Percentiles rank a stretch among this genome's conserved stretches.
phyloP scores from a whole-genome alignment of 805 yeast genomes.

The Kodamaea sagamina region DNA sequence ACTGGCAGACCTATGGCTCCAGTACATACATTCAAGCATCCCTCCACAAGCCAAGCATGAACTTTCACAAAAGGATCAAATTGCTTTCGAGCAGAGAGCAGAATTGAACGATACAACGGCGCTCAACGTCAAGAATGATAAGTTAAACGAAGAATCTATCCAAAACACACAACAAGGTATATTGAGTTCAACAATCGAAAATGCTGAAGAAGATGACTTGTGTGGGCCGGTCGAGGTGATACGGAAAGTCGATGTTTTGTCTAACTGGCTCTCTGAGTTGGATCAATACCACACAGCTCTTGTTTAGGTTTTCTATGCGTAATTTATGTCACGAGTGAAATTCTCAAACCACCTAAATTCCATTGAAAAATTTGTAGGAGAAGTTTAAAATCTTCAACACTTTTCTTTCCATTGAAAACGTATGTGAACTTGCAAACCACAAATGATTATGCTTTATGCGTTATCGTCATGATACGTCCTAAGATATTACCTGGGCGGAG shows the following conservation, averaged over 20 bases:
- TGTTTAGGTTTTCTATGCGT: background rate
- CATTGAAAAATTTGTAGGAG: background rate
- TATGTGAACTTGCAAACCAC: slow-evolving; percentile 12
- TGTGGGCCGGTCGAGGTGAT: slow-evolving; percentile 6
- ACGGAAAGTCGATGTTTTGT: slow-evolving; percentile 9
- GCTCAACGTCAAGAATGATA: slow-evolving; percentile 3
- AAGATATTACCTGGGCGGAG: slow-evolving; percentile 38
- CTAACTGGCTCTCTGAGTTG: slow-evolving; percentile 9
- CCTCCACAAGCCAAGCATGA: slow-evolving; percentile 30
- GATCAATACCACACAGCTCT: slow-evolving; percentile 2
- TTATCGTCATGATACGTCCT: slow-evolving; percentile 49
- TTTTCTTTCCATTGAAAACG: slow-evolving; percentile 1
- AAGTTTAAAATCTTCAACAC: background rate
- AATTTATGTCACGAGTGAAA: no score
- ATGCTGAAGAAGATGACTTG: slow-evolving; percentile 7
- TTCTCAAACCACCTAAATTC: no score
- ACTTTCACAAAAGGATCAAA: slow-evolving; percentile 39
- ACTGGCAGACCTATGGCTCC: slow-evolving; percentile 21
- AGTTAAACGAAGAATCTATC: slow-evolving; percentile 9
- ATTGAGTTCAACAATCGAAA: slow-evolving; percentile 16
- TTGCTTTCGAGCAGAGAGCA: slow-evolving; percentile 34
- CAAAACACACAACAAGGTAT: slow-evolving; percentile 16
- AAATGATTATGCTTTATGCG: slow-evolving; percentile 41
- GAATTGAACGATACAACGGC: slow-evolving; percentile 16
- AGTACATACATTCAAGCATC: slow-evolving; percentile 25